Evolutionary conservation across 2,329 filamentous ascomycete species (phyloP).

Genomic region (Penicillium freii): DNA sequence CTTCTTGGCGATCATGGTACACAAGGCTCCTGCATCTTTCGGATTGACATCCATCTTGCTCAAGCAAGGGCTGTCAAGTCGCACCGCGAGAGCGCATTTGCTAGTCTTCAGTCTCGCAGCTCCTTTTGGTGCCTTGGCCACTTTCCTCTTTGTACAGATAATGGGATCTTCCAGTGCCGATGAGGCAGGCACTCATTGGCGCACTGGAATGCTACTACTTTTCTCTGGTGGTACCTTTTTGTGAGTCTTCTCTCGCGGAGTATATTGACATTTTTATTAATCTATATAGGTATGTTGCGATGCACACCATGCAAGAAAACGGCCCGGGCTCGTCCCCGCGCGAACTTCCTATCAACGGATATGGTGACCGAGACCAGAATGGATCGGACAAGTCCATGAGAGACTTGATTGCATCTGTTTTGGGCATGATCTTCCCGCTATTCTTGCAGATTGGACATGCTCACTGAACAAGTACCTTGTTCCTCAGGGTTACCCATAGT

Average conservation of each 20-base stretch:
- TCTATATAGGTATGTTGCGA: slow-evolving; percentile 76
- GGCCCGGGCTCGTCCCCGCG: slow-evolving; percentile 33
- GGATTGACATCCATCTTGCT: slow-evolving; percentile 86
- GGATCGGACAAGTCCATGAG: slow-evolving; percentile 44
- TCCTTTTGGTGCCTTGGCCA: slow-evolving; percentile 77
- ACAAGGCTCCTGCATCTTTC: slow-evolving; percentile 95
- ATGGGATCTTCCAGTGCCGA: slow-evolving; percentile 55
- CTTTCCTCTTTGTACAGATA: slow-evolving; percentile 75
- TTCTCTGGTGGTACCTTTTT: slow-evolving; percentile 96
- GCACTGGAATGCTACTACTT: slow-evolving; percentile 87
- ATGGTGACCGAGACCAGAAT: slow-evolving; percentile 39
- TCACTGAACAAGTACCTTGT: slow-evolving; percentile 31
- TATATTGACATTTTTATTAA: slow-evolving; percentile 15
- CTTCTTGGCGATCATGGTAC: slow-evolving; percentile 94
- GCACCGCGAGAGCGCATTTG: slow-evolving; percentile 78
- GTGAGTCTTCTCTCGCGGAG: slow-evolving; percentile 53
- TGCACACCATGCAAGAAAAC: slow-evolving; percentile 93
- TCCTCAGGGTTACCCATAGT: not conserved
- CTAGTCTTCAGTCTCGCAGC: slow-evolving; percentile 90
- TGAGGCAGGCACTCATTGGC: slow-evolving; percentile 69
- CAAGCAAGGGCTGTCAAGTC: slow-evolving; percentile 86
- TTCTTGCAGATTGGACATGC: slow-evolving; percentile 50
- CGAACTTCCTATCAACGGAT: slow-evolving; percentile 42
- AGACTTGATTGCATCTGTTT: slow-evolving; percentile 47
- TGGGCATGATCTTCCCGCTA: slow-evolving; percentile 49